Percentiles rank a stretch among this genome's conserved stretches.
Evolutionary conservation across 345 rosid genomes (phyloP).

Genomic region (Dipteronia dyeriana): DNA sequence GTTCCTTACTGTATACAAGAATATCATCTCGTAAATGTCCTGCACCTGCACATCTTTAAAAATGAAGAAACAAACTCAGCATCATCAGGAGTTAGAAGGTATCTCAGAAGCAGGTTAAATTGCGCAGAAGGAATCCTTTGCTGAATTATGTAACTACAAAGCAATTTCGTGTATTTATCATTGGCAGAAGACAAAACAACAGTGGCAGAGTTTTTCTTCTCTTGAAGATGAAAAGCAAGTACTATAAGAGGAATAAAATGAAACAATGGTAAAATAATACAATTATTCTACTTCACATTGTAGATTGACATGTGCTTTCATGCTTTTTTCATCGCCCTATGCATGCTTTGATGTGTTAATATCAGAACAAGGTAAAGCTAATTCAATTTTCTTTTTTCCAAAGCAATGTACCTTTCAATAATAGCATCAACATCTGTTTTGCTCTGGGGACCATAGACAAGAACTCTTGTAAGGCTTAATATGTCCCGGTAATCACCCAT

Average conservation of each 20-base stretch:
- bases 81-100: conserved; percentile 6
- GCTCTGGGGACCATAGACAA: conserved; percentile 86
- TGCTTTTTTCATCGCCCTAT: neutral
- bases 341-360: neutral
- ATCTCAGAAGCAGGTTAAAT: neutral
- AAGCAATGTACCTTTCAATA: conserved; percentile 54
- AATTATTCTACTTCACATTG: neutral
- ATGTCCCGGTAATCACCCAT: conserved; percentile 98
- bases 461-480: conserved; percentile 92
- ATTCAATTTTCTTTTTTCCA: neutral
- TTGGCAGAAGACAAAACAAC: neutral
- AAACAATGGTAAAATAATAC: neutral
- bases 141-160: neutral
- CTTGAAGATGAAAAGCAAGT: neutral
- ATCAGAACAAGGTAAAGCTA: neutral
- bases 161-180: conserved; percentile 1
- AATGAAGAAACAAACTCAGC: conserved; percentile 23
- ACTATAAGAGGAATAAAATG: neutral
- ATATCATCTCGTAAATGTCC: conserved; percentile 89
- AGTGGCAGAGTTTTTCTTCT: neutral
- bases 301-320: neutral
- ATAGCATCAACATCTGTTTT: conserved; percentile 80
- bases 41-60: conserved; percentile 81
- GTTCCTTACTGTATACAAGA: conserved; percentile 64
- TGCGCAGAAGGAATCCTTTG: neutral